A percentile compares a stretch with the other conserved stretches of the same genome.
phyloP scores from a whole-genome alignment of 306 rosid genomes.

The Castanospermum australe region DNA sequence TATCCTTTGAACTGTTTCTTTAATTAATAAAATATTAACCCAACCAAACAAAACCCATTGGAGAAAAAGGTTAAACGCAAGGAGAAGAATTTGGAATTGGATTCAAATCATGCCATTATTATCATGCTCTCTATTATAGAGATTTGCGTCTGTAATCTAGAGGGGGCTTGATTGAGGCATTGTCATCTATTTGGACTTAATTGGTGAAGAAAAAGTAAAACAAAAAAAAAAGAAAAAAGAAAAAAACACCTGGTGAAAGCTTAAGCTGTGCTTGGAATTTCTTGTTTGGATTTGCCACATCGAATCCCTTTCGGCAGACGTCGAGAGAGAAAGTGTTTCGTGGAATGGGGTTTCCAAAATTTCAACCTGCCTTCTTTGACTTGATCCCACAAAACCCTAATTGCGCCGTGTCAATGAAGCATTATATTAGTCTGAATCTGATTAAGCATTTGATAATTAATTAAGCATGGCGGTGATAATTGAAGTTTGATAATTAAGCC shows the following conservation, averaged over 20 bases:
- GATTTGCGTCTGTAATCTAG: constrained; percentile 18
- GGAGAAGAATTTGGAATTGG: not conserved
- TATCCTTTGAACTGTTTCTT: not conserved
- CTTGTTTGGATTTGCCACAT: constrained; percentile 28
- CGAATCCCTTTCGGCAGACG: constrained; percentile 34
- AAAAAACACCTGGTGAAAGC: too few species aligned
- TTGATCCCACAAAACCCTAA: constrained; percentile 26
- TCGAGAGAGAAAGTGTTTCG: not conserved
- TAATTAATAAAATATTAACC: not conserved
- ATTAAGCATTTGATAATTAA: constrained; percentile 27
- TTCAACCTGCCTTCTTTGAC: constrained; percentile 32
- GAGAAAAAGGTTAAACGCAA: constrained; percentile 12
- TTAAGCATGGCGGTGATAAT: constrained; percentile 20
- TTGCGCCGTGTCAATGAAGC: constrained; percentile 42
- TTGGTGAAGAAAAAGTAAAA: not conserved
- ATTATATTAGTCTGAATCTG: too few species aligned
- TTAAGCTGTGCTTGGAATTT: constrained; percentile 20
- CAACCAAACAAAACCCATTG: not conserved
- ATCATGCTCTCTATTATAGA: not conserved
- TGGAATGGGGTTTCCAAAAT: constrained; percentile 18
- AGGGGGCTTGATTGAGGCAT: not conserved
- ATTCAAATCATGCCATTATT: constrained; percentile 12
- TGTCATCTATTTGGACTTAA: not conserved
- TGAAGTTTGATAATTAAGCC: constrained; percentile 35
- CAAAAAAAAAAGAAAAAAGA: too few species aligned